phyloP scores from a whole-genome alignment of 768 basidiomycete species.

The Leccinellum rugosiceps region DNA sequence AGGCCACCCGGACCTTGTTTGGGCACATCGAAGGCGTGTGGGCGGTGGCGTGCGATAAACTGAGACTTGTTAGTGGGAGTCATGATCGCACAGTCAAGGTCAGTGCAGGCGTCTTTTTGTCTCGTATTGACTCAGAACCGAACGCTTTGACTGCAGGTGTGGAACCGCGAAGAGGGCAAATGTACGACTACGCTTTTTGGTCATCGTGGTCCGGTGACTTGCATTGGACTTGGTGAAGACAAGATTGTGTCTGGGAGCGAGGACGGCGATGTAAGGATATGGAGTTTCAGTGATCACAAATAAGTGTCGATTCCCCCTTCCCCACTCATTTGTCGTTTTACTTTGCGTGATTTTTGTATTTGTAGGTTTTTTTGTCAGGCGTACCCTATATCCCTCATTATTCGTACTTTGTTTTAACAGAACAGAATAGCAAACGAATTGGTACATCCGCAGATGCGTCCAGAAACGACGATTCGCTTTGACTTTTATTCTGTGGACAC shows the following conservation, averaged over 20 bases:
- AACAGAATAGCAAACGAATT: background rate
- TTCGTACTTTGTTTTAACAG: background rate
- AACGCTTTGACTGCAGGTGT: slow-evolving; percentile 54
- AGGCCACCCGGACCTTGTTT: slow-evolving; percentile 78
- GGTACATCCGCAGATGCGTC: background rate
- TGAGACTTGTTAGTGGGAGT: slow-evolving; percentile 88
- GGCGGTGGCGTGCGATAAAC: slow-evolving; percentile 89
- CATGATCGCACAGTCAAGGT: slow-evolving; percentile 99
- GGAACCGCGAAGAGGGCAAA: slow-evolving; percentile 86
- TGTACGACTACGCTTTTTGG: slow-evolving; percentile 90
- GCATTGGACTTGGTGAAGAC: slow-evolving; percentile 86
- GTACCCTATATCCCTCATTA: slow-evolving; percentile 8
- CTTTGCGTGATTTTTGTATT: background rate
- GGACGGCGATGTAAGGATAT: slow-evolving; percentile 83
- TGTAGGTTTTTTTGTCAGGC: background rate
- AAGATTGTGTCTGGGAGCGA: slow-evolving; percentile 97
- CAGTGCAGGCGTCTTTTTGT: slow-evolving; percentile 18
- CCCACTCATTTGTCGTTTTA: background rate
- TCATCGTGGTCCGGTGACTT: slow-evolving; percentile 92
- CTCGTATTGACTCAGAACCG: background rate
- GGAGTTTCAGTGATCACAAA: slow-evolving; percentile 56
- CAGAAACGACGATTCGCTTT: background rate
- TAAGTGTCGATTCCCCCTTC: background rate
- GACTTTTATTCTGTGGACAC: background rate
- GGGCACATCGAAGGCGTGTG: slow-evolving; percentile 99